A percentile compares a stretch with the other conserved stretches of the same genome.
Conservation (phyloP, 208 protist genomes). For the Wallacemonas rigidus region DNA sequence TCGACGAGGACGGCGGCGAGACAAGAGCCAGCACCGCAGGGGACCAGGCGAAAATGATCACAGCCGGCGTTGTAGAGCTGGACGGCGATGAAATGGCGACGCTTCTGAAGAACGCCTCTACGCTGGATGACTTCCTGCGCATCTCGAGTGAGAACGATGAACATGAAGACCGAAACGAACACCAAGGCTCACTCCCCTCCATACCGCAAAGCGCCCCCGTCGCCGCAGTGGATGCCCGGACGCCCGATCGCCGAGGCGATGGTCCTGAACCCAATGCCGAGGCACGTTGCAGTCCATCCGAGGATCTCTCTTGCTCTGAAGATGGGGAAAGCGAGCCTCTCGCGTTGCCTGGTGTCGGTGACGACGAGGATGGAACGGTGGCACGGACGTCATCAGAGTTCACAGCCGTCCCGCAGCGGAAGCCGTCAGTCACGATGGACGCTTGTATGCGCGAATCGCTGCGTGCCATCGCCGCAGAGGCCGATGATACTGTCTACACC, state of each 20-base stretch:
- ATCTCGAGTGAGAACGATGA: conserved; percentile 5
- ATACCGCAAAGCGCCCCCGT: no score
- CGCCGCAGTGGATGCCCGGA: no score
- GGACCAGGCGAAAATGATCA: neutral
- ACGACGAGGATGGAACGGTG: neutral
- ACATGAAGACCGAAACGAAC: neutral
- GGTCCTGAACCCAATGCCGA: no score
- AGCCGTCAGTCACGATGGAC: neutral
- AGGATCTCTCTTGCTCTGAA: neutral
- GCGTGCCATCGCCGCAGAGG: conserved; percentile 20
- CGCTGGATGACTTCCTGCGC: conserved; percentile 30
- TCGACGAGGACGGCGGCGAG: conserved; percentile 16
- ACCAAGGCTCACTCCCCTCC: no score
- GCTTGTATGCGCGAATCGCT: neutral
- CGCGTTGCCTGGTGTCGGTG: conserved; percentile 22
- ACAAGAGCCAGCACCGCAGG: no score
- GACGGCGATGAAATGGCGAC: conserved; percentile 3
- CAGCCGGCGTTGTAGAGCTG: neutral
- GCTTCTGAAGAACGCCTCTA: conserved; percentile 10
- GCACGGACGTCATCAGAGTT: no score
- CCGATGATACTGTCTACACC: conserved; percentile 45
- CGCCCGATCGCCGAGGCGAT: no score
- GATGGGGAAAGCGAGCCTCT: neutral
- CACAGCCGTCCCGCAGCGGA: conserved; percentile 1
- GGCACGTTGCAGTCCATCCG: no score